Evolutionary conservation across 2,329 filamentous ascomycete species (phyloP).

Genomic region (Aspergillus awamori): DNA sequence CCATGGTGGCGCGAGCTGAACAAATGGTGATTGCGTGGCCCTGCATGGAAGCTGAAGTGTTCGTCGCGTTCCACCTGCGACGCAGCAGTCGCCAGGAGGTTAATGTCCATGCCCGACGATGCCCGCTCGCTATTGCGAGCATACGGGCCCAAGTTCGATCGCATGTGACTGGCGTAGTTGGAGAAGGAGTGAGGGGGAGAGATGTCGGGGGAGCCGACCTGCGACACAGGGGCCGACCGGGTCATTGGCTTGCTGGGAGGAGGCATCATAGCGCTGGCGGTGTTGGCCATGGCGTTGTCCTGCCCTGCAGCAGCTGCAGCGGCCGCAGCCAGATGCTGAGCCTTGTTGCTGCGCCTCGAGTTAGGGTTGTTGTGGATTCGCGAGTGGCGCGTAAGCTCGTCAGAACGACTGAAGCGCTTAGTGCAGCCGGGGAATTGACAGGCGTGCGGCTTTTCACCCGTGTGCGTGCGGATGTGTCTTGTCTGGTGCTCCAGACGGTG

Average conservation of each 20-base stretch:
- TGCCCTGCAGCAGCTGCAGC: constrained; percentile 57
- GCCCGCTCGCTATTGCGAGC: constrained; percentile 51
- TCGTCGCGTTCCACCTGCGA: constrained; percentile 68
- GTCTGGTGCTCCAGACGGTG: constrained; percentile 95
- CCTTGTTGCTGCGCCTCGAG: constrained; percentile 89
- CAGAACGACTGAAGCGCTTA: constrained; percentile 94
- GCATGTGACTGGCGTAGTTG: constrained; percentile 61
- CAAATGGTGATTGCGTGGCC: constrained; percentile 52
- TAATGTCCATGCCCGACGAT: constrained; percentile 62
- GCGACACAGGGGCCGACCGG: constrained; percentile 83
- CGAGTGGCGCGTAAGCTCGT: constrained; percentile 95
- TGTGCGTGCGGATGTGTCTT: constrained; percentile 92
- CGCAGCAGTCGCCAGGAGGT: constrained; percentile 69
- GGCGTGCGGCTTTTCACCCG: constrained; percentile 95
- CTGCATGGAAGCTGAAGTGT: constrained; percentile 46
- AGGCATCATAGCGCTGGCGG: constrained; percentile 70
- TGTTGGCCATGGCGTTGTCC: constrained; percentile 50
- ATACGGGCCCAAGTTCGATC: constrained; percentile 62
- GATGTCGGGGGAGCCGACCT: constrained; percentile 89
- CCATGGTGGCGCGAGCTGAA: constrained; percentile 49
- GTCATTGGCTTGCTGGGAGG: constrained; percentile 78
- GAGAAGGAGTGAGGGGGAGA: constrained; percentile 89
- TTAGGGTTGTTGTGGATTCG: constrained; percentile 99
- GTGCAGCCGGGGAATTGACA: constrained; percentile 95
- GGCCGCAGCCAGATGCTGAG: constrained; percentile 64